Evolutionary conservation across 2,329 filamentous ascomycete species (phyloP), one percentile per base, ranked within the genome.

Genomic region (Monilinia polystroma): DNA sequence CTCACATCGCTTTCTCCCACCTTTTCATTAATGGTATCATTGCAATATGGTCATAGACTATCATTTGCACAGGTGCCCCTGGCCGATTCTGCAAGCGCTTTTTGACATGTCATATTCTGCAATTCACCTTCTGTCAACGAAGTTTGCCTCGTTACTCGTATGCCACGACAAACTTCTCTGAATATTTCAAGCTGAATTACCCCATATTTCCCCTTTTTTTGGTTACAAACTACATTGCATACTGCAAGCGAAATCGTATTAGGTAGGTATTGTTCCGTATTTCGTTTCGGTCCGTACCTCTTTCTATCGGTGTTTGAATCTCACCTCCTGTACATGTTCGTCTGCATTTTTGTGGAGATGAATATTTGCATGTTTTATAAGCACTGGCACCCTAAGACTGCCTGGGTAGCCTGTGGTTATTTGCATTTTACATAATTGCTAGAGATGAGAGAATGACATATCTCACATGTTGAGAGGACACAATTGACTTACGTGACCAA

Each of bases 41-140:
- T 62, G 45, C 57, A 60, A 35, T 20, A 51, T 60, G 45, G 29
- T 26, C 45, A 62, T 45, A 51, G 41, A 51, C n/a, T n/a, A 51
- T 51, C 45, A 60, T 38, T n/a, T 62, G 32, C 45, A 41, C 38
- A 62, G 58, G 38, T 62, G 32, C n/a, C 8, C 26, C 32, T 62
- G 58, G 51, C 58, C 58, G 58, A 51, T 62, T 62, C 45, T 62
- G 58, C 58, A 62, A 62, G 58, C 58, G 58, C 58, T 62, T 51
- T 47, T 51, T 51, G 58, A 62, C 58, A 62, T 51, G 58, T 62
- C 58, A 52, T 60, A 23, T 62, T 38, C 49, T 51, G 58, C 58
- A 62, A 62, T 62, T 62, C 26, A 62, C 58, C 58, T 62, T 51
- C n/a, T 51, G 58, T 62, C 58, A 62, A 26, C 14, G 32, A 62